These are phyloP conservation scores for Eucalyptus sp. DNA, from an alignment of 345 rosid genomes.

Conservation along the genomic window DNA sequence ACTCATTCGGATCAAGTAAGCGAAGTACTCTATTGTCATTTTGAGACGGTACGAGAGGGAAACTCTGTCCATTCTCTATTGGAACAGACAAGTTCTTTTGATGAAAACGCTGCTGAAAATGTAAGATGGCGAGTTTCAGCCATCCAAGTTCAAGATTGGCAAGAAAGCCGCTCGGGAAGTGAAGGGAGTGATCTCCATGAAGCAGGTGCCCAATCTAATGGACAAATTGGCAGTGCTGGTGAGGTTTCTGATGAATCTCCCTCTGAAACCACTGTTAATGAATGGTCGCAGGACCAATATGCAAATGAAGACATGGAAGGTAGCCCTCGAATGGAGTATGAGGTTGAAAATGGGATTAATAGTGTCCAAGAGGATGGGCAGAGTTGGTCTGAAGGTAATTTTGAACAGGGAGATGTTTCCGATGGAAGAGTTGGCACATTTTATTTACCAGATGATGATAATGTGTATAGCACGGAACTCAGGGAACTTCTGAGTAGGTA, in stretches of 20 bases:
- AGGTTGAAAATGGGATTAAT: slow-evolving; percentile 23
- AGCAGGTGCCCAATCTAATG: slow-evolving; percentile 21
- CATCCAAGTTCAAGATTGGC: slow-evolving; percentile 15
- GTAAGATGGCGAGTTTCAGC: slow-evolving; percentile 12
- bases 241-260: slow-evolving; percentile 19
- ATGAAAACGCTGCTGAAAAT: slow-evolving; percentile 14
- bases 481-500: slow-evolving; percentile 86
- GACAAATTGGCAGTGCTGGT: slow-evolving; percentile 19
- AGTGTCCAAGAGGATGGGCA: slow-evolving; percentile 42
- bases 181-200: slow-evolving; percentile 30
- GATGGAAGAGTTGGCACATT: slow-evolving; percentile 33
- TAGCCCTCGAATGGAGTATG: slow-evolving; percentile 14
- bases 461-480: slow-evolving; percentile 53
- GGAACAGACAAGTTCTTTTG: slow-evolving; percentile 9
- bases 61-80: neutral
- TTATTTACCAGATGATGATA: slow-evolving; percentile 53
- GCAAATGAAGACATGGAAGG: slow-evolving; percentile 32
- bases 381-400: slow-evolving; percentile 48
- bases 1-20: neutral
- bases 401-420: slow-evolving; percentile 28
- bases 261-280: slow-evolving; percentile 23
- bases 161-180: slow-evolving; percentile 22
- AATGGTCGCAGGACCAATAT: slow-evolving; percentile 14
- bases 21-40: slow-evolving; percentile 3
- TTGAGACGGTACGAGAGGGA: slow-evolving; percentile 13